phyloP scores from a whole-genome alignment of 495 filamentous ascomycete genomes.

The Aspergillus biplanus region DNA sequence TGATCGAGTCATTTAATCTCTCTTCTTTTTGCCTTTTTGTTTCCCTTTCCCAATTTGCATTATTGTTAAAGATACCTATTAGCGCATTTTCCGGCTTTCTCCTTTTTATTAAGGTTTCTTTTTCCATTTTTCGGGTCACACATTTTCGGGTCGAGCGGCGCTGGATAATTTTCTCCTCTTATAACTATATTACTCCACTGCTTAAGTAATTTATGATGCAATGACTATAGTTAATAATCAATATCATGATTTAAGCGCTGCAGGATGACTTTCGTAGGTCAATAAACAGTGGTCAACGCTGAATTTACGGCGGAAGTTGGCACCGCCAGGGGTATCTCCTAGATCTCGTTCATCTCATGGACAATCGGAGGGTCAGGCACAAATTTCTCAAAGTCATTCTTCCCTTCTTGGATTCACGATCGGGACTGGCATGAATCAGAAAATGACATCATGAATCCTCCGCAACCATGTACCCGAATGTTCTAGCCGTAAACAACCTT shows the following conservation, averaged over 20 bases:
- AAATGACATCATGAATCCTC: neutral
- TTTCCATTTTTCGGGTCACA: neutral
- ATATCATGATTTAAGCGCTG: too few species aligned
- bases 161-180: neutral
- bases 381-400: too few species aligned
- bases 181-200: too few species aligned
- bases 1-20: neutral
- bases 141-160: neutral
- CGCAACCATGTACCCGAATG: neutral
- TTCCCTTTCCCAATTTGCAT: slow-evolving; percentile 1
- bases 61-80: neutral
- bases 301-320: too few species aligned
- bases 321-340: too few species aligned
- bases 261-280: too few species aligned
- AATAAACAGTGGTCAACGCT: too few species aligned
- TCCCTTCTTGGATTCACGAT: too few species aligned
- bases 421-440: neutral
- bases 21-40: slow-evolving; percentile 3
- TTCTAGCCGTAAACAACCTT: neutral
- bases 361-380: too few species aligned
- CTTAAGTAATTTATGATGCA: too few species aligned
- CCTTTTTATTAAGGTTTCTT: neutral
- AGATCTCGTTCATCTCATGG: too few species aligned
- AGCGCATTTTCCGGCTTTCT: slow-evolving; percentile 1
- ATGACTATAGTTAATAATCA: too few species aligned